These are phyloP conservation scores for Fennellomyces sp. DNA, from an alignment of 371 early-diverging fungal genomes.

Conservation along the genomic window DNA sequence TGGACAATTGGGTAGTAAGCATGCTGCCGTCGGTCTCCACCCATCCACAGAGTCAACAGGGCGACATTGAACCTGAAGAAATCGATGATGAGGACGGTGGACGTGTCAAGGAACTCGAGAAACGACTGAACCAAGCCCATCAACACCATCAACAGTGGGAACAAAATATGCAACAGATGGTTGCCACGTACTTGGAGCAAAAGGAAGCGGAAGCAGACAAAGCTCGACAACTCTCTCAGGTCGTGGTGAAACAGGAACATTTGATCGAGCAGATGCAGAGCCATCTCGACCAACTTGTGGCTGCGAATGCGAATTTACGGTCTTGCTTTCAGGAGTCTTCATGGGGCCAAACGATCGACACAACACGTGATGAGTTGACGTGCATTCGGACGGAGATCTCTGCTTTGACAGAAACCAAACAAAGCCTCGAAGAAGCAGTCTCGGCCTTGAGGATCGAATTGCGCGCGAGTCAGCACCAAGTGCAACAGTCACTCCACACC, in stretches of 20 bases:
- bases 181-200: constrained; percentile 16
- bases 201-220: constrained; percentile 20
- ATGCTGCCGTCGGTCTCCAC: constrained; percentile 10
- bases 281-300: neutral
- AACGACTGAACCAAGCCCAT: constrained; percentile 7
- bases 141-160: constrained; percentile 17
- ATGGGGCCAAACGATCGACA: neutral
- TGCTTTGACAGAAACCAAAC: constrained; percentile 10
- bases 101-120: constrained; percentile 11
- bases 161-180: constrained; percentile 8
- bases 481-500: neutral
- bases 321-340: constrained; percentile 6
- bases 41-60: neutral
- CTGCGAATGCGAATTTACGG: constrained; percentile 6
- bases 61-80: neutral
- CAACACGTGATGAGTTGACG: constrained; percentile 3
- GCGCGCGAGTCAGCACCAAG: constrained; percentile 3
- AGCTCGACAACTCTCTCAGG: constrained; percentile 23
- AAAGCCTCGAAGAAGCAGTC: constrained; percentile 10
- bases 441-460: constrained; percentile 7
- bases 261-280: constrained; percentile 21
- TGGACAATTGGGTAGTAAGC: constrained; percentile 18
- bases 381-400: constrained; percentile 2
- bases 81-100: neutral
- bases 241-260: constrained; percentile 34